Base-by-base conservation (phyloP, 2,329 filamentous ascomycete species). In the Clonostachys byssicola region DNA sequence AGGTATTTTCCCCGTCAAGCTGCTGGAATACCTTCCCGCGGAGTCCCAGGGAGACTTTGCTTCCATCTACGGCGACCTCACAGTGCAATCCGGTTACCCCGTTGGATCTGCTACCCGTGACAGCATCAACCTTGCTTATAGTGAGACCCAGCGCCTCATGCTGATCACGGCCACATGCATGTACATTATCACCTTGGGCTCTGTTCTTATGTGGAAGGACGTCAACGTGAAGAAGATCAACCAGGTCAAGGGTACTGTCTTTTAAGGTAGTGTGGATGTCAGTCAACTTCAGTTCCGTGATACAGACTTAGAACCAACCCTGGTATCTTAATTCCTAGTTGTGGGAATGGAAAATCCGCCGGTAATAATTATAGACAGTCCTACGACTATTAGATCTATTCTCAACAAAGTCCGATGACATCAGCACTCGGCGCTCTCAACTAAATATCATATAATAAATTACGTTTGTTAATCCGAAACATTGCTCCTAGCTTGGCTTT, bases 71-170 rank as follows among this genome's bases (percentile, higher is more conserved):
- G 60, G 52, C 7, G 55, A 61, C 20, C 47, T 72, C n/a, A 47
- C 47, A 0, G 55, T 52, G 5, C 70, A 73, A 52, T 52, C 70
- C 5, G 51, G 51, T 6, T 78, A 74, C 51, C 55, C 64, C 0
- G 54, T 71, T n/a, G 68, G 71, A 6, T 71, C 56, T 7, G 58
- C 65, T 0, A 67, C 62, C 18, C 60, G 75, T 14, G 49, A 62
- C 16, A 75, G 64, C 3, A 75, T 77, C 44, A 64, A 71, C 30
- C 47, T 62, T 42, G 71, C 74, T 1, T 80, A 79, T 49, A 72
- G 65, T 2, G 68, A 71, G 35, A 65, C 70, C 5, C 74, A 79
- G 60, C 64, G 61, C 13, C 52, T 59, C 33, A 68, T 69, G 65
- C 58, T 68, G 20, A 60, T 62, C 44, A 62, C 64, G n/a, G 66